phyloP scores from a whole-genome alignment of 1,284 basidiomycete genomes.

The Irpex sp. region DNA sequence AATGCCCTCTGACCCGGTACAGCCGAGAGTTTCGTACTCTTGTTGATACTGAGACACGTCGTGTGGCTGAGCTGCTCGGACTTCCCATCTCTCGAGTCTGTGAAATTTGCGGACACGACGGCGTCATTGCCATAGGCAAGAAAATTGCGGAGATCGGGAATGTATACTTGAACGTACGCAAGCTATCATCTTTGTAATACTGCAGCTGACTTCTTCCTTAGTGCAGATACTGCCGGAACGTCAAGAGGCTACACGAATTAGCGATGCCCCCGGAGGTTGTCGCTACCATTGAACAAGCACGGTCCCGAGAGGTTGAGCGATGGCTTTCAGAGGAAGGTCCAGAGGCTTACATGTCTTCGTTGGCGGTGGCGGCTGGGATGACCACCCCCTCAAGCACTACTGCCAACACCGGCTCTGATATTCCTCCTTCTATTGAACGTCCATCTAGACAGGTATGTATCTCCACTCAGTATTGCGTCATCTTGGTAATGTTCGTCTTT shows the following conservation, averaged over 20 bases:
- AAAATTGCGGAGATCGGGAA: background rate
- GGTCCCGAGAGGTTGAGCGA: background rate
- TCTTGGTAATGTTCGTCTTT: background rate
- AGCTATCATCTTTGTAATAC: background rate
- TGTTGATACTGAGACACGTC: background rate
- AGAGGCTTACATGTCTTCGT: background rate
- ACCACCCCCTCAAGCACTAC: background rate
- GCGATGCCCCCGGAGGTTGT: background rate
- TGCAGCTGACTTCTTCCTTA: background rate
- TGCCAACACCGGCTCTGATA: background rate
- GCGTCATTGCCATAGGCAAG: background rate
- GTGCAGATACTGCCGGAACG: background rate
- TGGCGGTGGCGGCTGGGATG: background rate
- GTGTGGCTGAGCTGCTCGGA: background rate
- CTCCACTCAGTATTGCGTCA: background rate
- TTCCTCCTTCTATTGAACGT: background rate
- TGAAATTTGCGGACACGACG: background rate
- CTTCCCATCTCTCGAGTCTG: background rate
- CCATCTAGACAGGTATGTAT: background rate
- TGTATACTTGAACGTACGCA: background rate
- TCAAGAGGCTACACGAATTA: background rate
- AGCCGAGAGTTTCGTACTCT: background rate
- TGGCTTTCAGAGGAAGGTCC: background rate
- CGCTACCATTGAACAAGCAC: background rate
- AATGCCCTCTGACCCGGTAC: background rate